Percentiles rank a stretch among this genome's conserved stretches.
Evolutionary conservation across 2,329 filamentous ascomycete genomes (phyloP).

Genomic region (Ophiocordyceps camponoti-saundersi): DNA sequence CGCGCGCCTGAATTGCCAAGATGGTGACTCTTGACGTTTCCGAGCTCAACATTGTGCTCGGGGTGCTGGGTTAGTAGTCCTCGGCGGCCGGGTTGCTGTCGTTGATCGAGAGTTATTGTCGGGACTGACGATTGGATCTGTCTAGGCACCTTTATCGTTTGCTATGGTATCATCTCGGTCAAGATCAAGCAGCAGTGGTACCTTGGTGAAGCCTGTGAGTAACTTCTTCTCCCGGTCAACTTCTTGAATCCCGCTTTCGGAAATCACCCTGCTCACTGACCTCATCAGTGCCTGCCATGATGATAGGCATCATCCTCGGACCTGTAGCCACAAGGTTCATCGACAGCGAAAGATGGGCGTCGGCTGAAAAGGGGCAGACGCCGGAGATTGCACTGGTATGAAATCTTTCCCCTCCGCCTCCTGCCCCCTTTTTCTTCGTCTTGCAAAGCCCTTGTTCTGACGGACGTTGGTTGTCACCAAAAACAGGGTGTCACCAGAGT

Average conservation of each 20-base stretch:
- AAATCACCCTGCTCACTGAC: background rate
- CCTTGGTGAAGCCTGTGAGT: slow-evolving; percentile 34
- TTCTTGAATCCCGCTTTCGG: background rate
- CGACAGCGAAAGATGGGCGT: slow-evolving; percentile 16
- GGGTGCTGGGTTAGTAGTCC: slow-evolving; percentile 22
- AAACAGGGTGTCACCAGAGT: slow-evolving; percentile 31
- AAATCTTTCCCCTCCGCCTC: no score
- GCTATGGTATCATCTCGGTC: slow-evolving; percentile 32
- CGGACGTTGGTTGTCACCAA: background rate
- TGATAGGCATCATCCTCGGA: slow-evolving; percentile 35
- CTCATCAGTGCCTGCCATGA: slow-evolving; percentile 33
- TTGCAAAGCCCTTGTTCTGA: background rate
- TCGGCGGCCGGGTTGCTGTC: background rate
- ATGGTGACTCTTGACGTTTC: slow-evolving; percentile 21
- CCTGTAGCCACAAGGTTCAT: slow-evolving; percentile 37
- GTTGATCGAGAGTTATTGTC: background rate
- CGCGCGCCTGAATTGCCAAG: background rate
- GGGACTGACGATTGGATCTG: background rate
- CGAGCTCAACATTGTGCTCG: slow-evolving; percentile 34
- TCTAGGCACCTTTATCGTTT: slow-evolving; percentile 26
- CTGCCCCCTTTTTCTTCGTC: no score
- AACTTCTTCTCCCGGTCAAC: no score
- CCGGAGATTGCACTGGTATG: slow-evolving; percentile 21
- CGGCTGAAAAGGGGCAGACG: slow-evolving; percentile 11
- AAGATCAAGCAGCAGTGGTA: slow-evolving; percentile 36